phyloP scores from a whole-genome alignment of 2,329 filamentous ascomycete species.

The Pleurostoma richardsiae region DNA sequence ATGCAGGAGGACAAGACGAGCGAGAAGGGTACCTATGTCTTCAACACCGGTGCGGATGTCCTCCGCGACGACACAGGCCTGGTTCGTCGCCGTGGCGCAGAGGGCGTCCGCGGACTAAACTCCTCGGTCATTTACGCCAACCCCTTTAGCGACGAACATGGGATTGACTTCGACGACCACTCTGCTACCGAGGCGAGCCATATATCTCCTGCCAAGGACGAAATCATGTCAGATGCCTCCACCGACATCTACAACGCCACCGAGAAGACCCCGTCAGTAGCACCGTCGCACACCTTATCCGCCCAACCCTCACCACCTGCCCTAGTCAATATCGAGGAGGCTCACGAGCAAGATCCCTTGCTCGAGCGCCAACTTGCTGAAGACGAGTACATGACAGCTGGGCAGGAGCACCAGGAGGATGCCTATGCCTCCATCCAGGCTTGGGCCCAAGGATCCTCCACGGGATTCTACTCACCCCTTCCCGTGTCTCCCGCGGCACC shows the following conservation, averaged over 20 bases:
- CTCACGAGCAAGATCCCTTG: background rate
- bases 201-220: constrained; percentile 39
- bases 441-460: constrained; percentile 47
- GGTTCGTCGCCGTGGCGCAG: constrained; percentile 41
- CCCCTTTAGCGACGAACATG: constrained; percentile 54
- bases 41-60: constrained; percentile 49
- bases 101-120: constrained; percentile 40
- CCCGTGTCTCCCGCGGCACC: constrained; percentile 45
- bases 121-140: constrained; percentile 44
- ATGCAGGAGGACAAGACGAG: constrained; percentile 43
- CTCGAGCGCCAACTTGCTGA: constrained; percentile 33
- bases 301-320: constrained; percentile 2
- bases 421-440: constrained; percentile 59
- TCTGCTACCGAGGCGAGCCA: constrained; percentile 31
- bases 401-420: constrained; percentile 38
- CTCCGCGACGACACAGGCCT: constrained; percentile 35
- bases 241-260: constrained; percentile 50
- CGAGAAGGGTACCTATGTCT: constrained; percentile 51
- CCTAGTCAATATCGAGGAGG: constrained; percentile 1
- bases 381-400: constrained; percentile 49
- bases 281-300: constrained; percentile 10
- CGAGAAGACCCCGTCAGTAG: constrained; percentile 24
- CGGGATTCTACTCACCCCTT: constrained; percentile 57
- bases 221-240: constrained; percentile 39
- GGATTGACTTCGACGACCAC: constrained; percentile 44